Evolutionary conservation across 768 basidiomycete species (phyloP).

Genomic region (Mrakia gelida): DNA sequence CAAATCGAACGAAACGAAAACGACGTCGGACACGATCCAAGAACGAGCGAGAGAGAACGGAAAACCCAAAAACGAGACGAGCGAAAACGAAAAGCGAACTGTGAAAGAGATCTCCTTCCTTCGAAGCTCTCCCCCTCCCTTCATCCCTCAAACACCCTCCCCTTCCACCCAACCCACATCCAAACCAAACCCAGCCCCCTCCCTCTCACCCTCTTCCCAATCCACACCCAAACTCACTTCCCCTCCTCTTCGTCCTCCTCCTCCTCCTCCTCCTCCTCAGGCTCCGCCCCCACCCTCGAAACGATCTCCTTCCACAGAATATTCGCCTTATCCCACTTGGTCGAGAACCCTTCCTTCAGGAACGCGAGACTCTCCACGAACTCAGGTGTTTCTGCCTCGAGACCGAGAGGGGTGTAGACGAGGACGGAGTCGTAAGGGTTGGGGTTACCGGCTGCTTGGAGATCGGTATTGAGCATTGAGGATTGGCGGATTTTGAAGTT

Average conservation of each 20-base stretch:
- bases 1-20: too few species aligned
- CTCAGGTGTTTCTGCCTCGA: constrained; percentile 12
- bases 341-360: constrained; percentile 11
- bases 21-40: too few species aligned
- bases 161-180: too few species aligned
- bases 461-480: background rate
- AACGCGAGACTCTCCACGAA: constrained; percentile 2
- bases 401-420: constrained; percentile 18
- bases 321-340: constrained; percentile 13
- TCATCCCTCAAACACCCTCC: too few species aligned
- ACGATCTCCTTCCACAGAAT: constrained; percentile 17
- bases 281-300: background rate
- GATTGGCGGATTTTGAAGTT: constrained; percentile 25
- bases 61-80: too few species aligned
- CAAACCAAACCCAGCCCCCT: too few species aligned
- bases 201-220: too few species aligned
- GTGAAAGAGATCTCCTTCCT: too few species aligned
- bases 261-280: constrained; percentile 10
- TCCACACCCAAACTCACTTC: background rate
- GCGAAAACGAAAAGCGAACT: too few species aligned
- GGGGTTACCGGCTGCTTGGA: background rate
- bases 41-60: too few species aligned
- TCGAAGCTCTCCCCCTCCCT: too few species aligned
- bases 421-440: background rate
- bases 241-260: background rate